Conservation (phyloP, 2,329 filamentous ascomycete genomes). For the Ilyonectria destructans region DNA sequence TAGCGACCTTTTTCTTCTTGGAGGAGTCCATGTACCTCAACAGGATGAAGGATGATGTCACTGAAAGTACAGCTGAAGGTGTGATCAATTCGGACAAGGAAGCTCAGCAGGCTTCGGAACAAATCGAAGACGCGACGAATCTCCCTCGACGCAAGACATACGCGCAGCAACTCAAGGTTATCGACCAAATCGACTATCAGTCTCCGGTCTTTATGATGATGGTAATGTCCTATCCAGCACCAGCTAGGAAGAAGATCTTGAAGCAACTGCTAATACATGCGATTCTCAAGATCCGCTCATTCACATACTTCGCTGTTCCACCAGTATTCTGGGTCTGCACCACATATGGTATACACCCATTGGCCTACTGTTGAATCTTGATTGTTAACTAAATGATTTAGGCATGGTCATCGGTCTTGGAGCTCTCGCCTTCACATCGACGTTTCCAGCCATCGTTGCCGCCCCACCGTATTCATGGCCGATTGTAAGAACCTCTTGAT, state of each 20-base stretch:
- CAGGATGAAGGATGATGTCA: neutral
- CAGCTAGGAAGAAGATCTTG: too few relatives aligned
- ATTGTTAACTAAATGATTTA: neutral
- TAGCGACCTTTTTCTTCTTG: neutral
- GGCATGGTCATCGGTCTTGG: slow-evolving; percentile 1
- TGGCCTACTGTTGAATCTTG: neutral
- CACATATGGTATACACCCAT: neutral
- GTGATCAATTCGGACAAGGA: neutral
- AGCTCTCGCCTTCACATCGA: neutral
- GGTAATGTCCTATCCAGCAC: neutral
- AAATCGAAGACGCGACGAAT: neutral
- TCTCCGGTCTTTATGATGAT: neutral
- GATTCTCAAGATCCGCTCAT: neutral
- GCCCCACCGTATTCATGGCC: neutral
- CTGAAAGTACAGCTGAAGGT: neutral
- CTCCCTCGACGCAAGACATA: neutral
- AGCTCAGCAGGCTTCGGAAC: neutral
- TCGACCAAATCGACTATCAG: neutral
- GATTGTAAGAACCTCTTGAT: neutral
- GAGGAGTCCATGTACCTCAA: slow-evolving; percentile 8
- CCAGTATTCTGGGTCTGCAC: slow-evolving; percentile 2
- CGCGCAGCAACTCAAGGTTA: neutral
- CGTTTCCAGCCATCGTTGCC: slow-evolving; percentile 2
- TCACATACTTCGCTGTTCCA: neutral
- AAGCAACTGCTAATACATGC: neutral